Percentiles rank a stretch among this genome's conserved stretches.
These are phyloP conservation scores for Candolleomyces aberdarensis DNA, from an alignment of 768 basidiomycete genomes.

Conservation along the genomic window DNA sequence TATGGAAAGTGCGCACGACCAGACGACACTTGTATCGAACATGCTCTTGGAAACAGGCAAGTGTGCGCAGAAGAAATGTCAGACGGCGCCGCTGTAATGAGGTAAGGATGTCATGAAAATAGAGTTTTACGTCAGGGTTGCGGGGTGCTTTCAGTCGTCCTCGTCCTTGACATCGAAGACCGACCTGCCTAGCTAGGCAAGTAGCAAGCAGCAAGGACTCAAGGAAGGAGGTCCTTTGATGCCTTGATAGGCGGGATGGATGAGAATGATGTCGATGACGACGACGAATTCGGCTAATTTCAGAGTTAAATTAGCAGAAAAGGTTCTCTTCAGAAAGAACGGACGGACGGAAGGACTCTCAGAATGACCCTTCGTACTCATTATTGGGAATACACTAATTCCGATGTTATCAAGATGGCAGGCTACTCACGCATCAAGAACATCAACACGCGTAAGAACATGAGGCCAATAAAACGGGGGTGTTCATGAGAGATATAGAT, in stretches of 20 bases:
- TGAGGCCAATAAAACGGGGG: slow-evolving; percentile 26
- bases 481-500: neutral
- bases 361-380: no score
- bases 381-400: neutral
- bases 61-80: neutral
- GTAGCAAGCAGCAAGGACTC: neutral
- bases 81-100: slow-evolving; percentile 3
- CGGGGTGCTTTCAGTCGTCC: neutral
- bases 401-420: slow-evolving; percentile 12
- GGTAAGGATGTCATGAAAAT: neutral
- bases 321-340: neutral
- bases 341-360: no score
- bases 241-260: no score
- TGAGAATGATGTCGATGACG: no score
- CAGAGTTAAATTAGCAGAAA: neutral
- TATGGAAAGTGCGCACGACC: no score
- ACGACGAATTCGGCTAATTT: neutral
- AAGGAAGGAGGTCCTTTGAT: no score
- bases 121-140: neutral
- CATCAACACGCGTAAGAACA: slow-evolving; percentile 41
- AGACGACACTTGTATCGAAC: no score
- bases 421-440: slow-evolving; percentile 8
- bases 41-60: neutral
- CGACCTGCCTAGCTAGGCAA: neutral
- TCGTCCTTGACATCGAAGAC: no score